Evolutionary conservation across 208 protist genomes (phyloP).

Genomic region (Acanthamoeba sp.): DNA sequence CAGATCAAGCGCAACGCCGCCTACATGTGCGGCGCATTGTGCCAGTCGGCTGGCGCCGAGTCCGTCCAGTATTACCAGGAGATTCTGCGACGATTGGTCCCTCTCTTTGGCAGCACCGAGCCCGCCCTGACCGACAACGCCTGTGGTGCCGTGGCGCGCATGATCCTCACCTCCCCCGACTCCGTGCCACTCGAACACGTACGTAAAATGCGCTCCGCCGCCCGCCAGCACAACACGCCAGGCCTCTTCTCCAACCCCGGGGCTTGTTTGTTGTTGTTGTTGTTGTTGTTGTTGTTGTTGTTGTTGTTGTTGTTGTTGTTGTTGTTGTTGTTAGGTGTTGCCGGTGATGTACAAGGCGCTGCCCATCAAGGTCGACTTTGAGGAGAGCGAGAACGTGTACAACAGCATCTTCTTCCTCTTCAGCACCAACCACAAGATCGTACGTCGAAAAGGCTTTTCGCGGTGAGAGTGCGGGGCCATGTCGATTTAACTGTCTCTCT

Average conservation of each 20-base stretch:
- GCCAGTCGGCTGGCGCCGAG: conserved; percentile 24
- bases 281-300: too few relatives aligned
- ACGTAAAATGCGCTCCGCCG: background rate
- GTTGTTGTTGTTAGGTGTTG: conserved; percentile 44
- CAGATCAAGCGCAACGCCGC: conserved; percentile 56
- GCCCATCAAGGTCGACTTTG: conserved; percentile 58
- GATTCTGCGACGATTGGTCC: conserved; percentile 38
- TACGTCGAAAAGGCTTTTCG: too few relatives aligned
- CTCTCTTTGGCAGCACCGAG: conserved; percentile 12
- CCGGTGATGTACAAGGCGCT: conserved; percentile 44
- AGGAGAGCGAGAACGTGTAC: conserved; percentile 67
- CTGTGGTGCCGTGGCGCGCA: conserved; percentile 45
- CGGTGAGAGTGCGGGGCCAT: too few relatives aligned
- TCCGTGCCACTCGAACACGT: conserved; percentile 48
- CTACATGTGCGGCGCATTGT: conserved; percentile 52
- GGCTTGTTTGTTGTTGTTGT: too few relatives aligned
- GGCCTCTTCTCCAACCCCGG: background rate
- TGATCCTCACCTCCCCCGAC: background rate
- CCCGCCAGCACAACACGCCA: background rate
- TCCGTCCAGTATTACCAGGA: conserved; percentile 35
- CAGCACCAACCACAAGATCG: conserved; percentile 54
- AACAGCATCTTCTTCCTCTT: conserved; percentile 75
- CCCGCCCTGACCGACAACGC: conserved; percentile 23
- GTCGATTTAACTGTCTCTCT: too few relatives aligned
- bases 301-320: too few relatives aligned